Conservation (phyloP, 352 stramenopile genomes). For the Phytophthora pinifolia region DNA sequence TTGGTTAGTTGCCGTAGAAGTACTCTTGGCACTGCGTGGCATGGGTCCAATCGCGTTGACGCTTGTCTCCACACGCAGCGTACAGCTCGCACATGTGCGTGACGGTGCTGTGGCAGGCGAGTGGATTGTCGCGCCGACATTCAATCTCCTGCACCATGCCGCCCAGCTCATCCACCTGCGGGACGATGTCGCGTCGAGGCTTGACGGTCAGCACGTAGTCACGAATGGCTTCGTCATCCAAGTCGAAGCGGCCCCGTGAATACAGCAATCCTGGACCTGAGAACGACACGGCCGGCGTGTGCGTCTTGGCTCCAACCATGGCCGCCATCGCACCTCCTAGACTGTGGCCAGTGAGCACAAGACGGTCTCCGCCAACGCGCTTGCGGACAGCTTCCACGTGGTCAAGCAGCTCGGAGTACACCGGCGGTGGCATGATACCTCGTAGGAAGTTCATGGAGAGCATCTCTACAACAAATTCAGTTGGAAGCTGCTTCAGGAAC, state of each 20-base stretch:
- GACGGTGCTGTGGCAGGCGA: slow-evolving; percentile 82
- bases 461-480: slow-evolving; percentile 78
- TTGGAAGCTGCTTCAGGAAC: slow-evolving; percentile 85
- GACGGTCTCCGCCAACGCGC: slow-evolving; percentile 59
- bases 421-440: slow-evolving; percentile 71
- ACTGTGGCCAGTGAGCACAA: slow-evolving; percentile 86
- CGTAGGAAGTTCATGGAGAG: slow-evolving; percentile 78
- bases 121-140: slow-evolving; percentile 71
- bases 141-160: slow-evolving; percentile 90
- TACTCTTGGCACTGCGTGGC: slow-evolving; percentile 73
- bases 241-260: slow-evolving; percentile 72
- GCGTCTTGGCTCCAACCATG: slow-evolving; percentile 84
- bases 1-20: slow-evolving; percentile 39
- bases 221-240: slow-evolving; percentile 69
- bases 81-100: slow-evolving; percentile 88
- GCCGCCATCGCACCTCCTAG: slow-evolving; percentile 82
- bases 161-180: slow-evolving; percentile 76
- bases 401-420: slow-evolving; percentile 72
- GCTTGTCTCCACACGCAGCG: slow-evolving; percentile 75
- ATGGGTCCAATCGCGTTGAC: slow-evolving; percentile 76
- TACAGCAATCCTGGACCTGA: slow-evolving; percentile 80
- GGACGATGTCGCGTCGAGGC: slow-evolving; percentile 73
- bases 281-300: slow-evolving; percentile 81
- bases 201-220: slow-evolving; percentile 90
- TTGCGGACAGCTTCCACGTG: slow-evolving; percentile 61